Base-by-base conservation (phyloP, 306 rosid genomes). In the Rosa chinensis region DNA sequence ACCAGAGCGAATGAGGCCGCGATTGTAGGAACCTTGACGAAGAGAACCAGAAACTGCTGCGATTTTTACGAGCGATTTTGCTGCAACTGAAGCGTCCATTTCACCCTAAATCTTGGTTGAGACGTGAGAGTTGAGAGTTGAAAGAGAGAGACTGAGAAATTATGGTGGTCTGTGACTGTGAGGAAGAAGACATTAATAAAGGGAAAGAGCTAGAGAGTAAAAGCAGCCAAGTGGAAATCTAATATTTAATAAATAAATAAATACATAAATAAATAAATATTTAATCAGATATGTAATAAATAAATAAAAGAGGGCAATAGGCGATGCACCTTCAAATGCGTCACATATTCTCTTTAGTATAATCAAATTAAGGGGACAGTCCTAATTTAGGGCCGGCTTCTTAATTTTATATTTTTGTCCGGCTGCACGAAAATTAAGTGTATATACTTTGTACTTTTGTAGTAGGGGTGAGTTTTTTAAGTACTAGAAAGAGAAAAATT, bases 1-100 rank as follows among this genome's bases (percentile, higher is more conserved):
- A 91, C 97, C 97, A 7, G 92, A 79, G 77, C 92, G 92, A 58
- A 92, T 21, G 6, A 92, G 91, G 63, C 94, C 92, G 1, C 85
- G 79, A 67, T 90, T 81, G 78, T 13, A 84, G 40, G 97, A 92
- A 48, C 73, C 92, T 68, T 82, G 83, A 6, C 97, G 90, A 1
- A 92, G 78, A 14, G 97, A 92, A 5, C 97, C 94, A 47, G 88
- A 85, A 4, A 92, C 10, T 6, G 97, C 94, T 5, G 81, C 97
- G 39, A 90, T 86, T 67, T 87, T 85, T 4, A 92, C 82, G 12
- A 81, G 4, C 53, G 89, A 82, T 16, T 48, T 10, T n/a, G 66
- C 66, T 58, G 84, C 73, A 3, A 25, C 70, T 23, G 72, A 52
- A 4, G 53, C 72, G 43, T 68, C 82, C 91, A 88, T 84, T 32